Conservation (phyloP, 345 rosid species). For the Acer campestre region DNA sequence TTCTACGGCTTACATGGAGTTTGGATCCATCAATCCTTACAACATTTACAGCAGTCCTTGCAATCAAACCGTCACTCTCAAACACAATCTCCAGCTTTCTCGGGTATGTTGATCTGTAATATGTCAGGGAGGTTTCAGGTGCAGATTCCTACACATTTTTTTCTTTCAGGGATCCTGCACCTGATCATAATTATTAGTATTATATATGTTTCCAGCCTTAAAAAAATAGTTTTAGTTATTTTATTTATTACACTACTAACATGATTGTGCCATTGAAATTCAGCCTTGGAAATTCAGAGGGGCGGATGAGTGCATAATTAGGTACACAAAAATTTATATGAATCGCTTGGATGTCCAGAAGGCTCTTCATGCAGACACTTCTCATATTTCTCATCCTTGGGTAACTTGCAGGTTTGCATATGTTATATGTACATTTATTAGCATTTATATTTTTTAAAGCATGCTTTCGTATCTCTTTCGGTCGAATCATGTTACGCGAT, state of each 20-base stretch:
- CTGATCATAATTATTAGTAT: no score
- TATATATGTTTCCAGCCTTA: no score
- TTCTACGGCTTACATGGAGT: constrained; percentile 43
- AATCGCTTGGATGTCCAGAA: constrained; percentile 64
- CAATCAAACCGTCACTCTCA: constrained; percentile 14
- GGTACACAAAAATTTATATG: constrained; percentile 56
- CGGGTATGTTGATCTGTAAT: not conserved
- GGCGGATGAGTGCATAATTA: constrained; percentile 62
- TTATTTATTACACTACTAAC: no score
- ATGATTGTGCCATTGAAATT: not conserved
- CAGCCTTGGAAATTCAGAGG: constrained; percentile 83
- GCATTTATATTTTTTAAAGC: not conserved
- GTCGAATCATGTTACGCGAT: no score
- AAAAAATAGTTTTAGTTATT: no score
- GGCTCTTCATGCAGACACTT: constrained; percentile 66
- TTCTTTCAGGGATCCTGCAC: no score
- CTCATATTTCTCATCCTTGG: constrained; percentile 46
- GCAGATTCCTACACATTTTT: no score
- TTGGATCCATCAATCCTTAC: constrained; percentile 59
- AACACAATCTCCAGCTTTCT: constrained; percentile 16
- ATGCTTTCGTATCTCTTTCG: no score
- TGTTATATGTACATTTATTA: not conserved
- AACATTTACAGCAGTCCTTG: constrained; percentile 60
- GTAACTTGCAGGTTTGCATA: constrained; percentile 50
- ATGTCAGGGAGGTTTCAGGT: no score